Evolutionary conservation across 805 yeast species (phyloP).

Genomic region (Hanseniaspora taiwanica): DNA sequence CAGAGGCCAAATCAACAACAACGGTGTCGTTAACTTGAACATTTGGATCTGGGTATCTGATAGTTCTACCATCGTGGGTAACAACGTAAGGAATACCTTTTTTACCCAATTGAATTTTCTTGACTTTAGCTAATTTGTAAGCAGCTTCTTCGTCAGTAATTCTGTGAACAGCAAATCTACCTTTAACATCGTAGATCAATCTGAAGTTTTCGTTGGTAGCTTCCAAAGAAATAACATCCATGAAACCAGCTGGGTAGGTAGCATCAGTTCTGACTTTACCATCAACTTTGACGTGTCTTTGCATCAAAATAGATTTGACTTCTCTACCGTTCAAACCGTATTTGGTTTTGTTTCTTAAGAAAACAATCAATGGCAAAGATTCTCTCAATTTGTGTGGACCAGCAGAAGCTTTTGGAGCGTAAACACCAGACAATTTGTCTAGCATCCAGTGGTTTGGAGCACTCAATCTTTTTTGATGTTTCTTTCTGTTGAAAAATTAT

Average conservation of each 20-base stretch:
- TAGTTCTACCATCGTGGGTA: constrained; percentile 99
- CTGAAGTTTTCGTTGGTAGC: constrained; percentile 99
- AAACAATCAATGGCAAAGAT: constrained; percentile 92
- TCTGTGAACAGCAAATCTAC: constrained; percentile 99
- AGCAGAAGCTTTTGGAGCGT: constrained; percentile 99
- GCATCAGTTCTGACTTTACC: constrained; percentile 99
- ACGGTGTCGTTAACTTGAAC: constrained; percentile 97
- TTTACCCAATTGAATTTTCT: constrained; percentile 97
- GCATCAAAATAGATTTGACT: constrained; percentile 96
- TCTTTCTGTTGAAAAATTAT: constrained; percentile 48
- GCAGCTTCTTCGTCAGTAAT: constrained; percentile 97
- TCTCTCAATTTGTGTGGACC: constrained; percentile 99
- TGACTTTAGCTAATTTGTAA: constrained; percentile 96
- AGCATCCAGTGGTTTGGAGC: constrained; percentile 99
- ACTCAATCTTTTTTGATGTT: constrained; percentile 98
- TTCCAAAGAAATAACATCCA: constrained; percentile 95
- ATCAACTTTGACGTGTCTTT: constrained; percentile 96
- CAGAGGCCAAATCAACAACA: constrained; percentile 90
- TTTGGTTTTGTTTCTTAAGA: constrained; percentile 97
- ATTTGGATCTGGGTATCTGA: constrained; percentile 98
- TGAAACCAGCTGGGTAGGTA: constrained; percentile 98
- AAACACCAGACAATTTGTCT: constrained; percentile 98
- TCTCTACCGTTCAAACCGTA: constrained; percentile 98
- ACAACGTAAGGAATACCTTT: constrained; percentile 96
- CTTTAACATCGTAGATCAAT: constrained; percentile 95